Base-by-base conservation (phyloP, 306 rosid species). In the Heteromeles arbutifolia region DNA sequence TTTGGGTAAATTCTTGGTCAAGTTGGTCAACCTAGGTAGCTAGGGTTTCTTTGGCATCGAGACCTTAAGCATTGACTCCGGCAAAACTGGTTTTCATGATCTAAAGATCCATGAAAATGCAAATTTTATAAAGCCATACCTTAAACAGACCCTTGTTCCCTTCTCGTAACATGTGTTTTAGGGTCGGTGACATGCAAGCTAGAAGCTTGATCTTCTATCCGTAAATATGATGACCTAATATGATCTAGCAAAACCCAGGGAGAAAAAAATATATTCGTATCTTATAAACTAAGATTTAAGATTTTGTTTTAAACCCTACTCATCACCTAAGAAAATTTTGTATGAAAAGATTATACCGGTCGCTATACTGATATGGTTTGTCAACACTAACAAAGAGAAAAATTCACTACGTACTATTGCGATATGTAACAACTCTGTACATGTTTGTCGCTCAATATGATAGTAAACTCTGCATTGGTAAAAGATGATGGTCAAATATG, bases 11-110 rank as follows among this genome's bases (percentile, higher is more conserved):
- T 56, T 28, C 4, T 66, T 22, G 57, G 7, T 41, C 28, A 43
- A 43, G 57, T 34, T 34, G 45, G 69, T 64, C 59, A 25, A 43
- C 26, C 69, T 74, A 28, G 28, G 59, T 70, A 37, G 80, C 54
- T 18, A 50, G 21, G 54, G 63, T 73, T 72, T 43, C 43, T 79
- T 82, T 65, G 71, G 84, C 85, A 85, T 88, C 84, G 90, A 88
- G 87, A 83, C 92, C 90, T 79, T 76, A 78, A 86, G 84, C 54
- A 50, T 86, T 81, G 82, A 75, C 83, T 59, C 76, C 79, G 74
- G 77, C 62, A 69, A 77, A 56, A 76, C 79, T 80, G 70, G 64
- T 24, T 56, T 78, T 32, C n/a, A 11, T 56, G 70, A 69, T 76
- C 79, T 73, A 67, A 76, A 65, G 53, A 18, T 43, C 3, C 44